phyloP scores from a whole-genome alignment of 2,329 filamentous ascomycete genomes.

The Fusarium liriodendri region DNA sequence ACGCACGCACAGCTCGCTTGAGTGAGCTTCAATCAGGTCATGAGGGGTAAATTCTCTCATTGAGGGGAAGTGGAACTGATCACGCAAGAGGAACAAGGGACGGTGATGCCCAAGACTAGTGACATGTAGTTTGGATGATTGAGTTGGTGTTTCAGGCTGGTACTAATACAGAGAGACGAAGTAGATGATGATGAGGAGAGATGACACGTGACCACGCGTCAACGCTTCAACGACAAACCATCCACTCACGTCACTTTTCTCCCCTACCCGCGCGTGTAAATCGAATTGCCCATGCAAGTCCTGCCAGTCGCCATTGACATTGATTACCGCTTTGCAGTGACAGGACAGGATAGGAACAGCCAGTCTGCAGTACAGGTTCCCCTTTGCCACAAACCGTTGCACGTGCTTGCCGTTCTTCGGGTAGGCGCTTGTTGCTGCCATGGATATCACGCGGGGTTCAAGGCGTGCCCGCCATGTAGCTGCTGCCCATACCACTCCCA shows the following conservation, averaged over 20 bases:
- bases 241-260: constrained; percentile 19
- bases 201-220: constrained; percentile 31
- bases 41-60: background rate
- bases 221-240: background rate
- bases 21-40: constrained; percentile 2
- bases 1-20: background rate
- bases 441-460: constrained; percentile 36
- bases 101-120: background rate
- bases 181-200: background rate
- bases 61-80: background rate
- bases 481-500: constrained; percentile 23
- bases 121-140: background rate
- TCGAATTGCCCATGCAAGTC: constrained; percentile 3
- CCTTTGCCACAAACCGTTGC: background rate
- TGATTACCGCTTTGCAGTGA: background rate
- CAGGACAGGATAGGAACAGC: background rate
- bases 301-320: background rate
- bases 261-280: constrained; percentile 21
- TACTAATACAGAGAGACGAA: background rate
- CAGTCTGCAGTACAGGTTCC: background rate
- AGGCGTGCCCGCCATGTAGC: constrained; percentile 37
- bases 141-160: background rate
- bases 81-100: background rate
- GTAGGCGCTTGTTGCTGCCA: background rate
- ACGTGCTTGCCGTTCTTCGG: background rate